Evolutionary conservation across 108 stramenopile species (phyloP).

Genomic region (Poteriospumella lacustris): DNA sequence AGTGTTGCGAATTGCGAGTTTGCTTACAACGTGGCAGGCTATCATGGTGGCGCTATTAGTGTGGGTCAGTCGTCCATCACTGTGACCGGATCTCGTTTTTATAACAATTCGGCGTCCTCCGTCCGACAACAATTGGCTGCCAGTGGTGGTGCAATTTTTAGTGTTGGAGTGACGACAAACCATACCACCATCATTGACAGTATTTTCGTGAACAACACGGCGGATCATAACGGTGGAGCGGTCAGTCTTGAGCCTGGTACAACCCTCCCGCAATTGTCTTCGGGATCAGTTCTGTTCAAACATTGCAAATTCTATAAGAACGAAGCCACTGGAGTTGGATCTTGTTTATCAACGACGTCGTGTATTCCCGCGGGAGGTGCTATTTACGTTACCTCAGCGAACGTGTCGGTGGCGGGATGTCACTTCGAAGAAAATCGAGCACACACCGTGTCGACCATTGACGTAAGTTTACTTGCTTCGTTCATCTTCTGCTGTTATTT

Average conservation of each 20-base stretch:
- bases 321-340: neutral
- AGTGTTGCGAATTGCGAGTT: neutral
- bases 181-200: neutral
- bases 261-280: neutral
- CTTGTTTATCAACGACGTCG: neutral
- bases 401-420: neutral
- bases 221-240: neutral
- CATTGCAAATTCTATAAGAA: conserved; percentile 3
- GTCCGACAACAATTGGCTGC: neutral
- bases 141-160: neutral
- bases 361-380: conserved; percentile 1
- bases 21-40: neutral
- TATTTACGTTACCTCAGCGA: neutral
- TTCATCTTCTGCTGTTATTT: neutral
- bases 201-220: neutral
- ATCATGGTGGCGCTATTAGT: conserved; percentile 3
- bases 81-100: neutral
- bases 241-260: neutral
- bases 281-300: neutral
- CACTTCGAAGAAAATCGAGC: neutral
- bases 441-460: neutral
- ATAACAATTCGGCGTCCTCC: neutral
- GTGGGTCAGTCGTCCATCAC: neutral
- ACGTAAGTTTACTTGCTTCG: neutral
- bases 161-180: neutral